phyloP scores from a whole-genome alignment of 1,284 basidiomycete genomes.

The Neotropicomus parvogracilis region DNA sequence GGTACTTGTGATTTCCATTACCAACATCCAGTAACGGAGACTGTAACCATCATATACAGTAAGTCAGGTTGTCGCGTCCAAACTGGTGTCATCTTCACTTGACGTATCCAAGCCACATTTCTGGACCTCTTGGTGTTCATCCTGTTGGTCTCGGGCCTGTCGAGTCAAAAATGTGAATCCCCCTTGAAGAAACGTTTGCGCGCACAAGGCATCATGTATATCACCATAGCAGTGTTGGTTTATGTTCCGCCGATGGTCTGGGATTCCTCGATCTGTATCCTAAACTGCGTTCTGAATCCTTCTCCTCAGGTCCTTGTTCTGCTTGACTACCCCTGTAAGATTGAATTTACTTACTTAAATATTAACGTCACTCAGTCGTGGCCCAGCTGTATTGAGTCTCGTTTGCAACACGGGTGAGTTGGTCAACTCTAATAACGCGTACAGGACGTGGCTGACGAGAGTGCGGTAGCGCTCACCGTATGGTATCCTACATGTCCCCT shows the following conservation, averaged over 20 bases:
- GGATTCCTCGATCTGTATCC: not conserved
- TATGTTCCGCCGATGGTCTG: conserved; percentile 19
- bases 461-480: conserved; percentile 5
- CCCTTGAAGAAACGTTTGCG: conserved; percentile 14
- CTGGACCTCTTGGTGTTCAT: conserved; percentile 23
- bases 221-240: conserved; percentile 7
- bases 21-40: not conserved
- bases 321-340: conserved; percentile 7
- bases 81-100: not conserved
- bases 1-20: conserved; percentile 1
- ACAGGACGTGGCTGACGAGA: conserved; percentile 4
- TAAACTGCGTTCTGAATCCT: not conserved
- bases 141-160: conserved; percentile 17
- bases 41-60: conserved; percentile 17
- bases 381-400: not conserved
- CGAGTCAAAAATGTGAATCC: conserved; percentile 11
- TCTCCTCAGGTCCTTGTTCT: conserved; percentile 9
- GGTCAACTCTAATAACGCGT: not conserved
- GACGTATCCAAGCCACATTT: conserved; percentile 8
- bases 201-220: conserved; percentile 22
- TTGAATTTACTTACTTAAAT: not conserved
- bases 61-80: not conserved
- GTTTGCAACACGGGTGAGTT: conserved; percentile 8
- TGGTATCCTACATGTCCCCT: conserved; percentile 10
- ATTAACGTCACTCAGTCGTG: not conserved